Conservation (phyloP, 108 stramenopile genomes). For the Epipyxis sp. region DNA sequence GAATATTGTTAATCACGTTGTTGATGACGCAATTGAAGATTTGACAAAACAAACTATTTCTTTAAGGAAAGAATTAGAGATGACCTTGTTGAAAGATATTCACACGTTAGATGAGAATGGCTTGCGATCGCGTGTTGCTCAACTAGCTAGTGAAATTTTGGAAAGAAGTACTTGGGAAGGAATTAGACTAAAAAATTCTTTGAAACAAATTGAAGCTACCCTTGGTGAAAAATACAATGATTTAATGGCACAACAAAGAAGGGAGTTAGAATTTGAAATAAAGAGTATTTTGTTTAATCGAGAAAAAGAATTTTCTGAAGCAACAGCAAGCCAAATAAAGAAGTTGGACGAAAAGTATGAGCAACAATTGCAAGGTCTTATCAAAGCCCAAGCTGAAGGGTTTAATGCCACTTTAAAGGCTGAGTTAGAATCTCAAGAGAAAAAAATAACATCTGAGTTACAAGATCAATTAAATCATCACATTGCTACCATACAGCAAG, state of each 20-base stretch:
- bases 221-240: neutral
- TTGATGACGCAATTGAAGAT: neutral
- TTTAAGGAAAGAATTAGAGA: neutral
- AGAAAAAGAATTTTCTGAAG: neutral
- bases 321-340: neutral
- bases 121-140: neutral
- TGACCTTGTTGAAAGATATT: neutral
- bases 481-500: neutral
- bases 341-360: neutral
- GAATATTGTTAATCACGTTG: neutral
- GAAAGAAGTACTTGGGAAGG: slow-evolving; percentile 3
- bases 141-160: neutral
- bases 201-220: neutral
- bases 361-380: neutral
- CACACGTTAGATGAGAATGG: neutral
- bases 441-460: neutral
- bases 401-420: neutral
- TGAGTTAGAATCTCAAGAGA: neutral
- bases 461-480: neutral
- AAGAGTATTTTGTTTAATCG: neutral
- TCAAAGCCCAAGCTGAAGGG: slow-evolving; percentile 9
- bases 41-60: neutral
- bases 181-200: neutral
- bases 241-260: neutral
- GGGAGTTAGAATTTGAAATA: slow-evolving; percentile 11